Percentiles rank a stretch among this genome's conserved stretches.
These are phyloP conservation scores for Eutrema salsugineum DNA, from an alignment of 441 rosid species.

Conservation along the genomic window DNA sequence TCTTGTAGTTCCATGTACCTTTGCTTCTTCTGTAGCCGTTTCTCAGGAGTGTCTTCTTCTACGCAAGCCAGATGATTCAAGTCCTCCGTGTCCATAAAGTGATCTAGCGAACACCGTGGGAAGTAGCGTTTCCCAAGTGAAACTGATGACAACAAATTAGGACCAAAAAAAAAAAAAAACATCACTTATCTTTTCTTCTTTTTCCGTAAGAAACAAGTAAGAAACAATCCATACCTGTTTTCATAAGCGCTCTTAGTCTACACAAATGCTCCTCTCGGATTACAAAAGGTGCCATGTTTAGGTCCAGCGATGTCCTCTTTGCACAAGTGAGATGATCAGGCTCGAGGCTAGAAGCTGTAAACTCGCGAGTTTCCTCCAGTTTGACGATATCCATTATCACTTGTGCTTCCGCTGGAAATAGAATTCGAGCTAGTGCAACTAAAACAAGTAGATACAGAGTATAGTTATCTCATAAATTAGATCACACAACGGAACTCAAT, in stretches of 20 bases:
- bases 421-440: slow-evolving; percentile 80
- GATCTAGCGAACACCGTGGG: slow-evolving; percentile 77
- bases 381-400: slow-evolving; percentile 66
- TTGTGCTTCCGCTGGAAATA: slow-evolving; percentile 84
- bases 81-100: slow-evolving; percentile 72
- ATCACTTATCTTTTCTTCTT: not conserved
- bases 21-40: slow-evolving; percentile 44
- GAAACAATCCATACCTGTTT: slow-evolving; percentile 49
- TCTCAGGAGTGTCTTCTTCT: slow-evolving; percentile 54
- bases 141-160: slow-evolving; percentile 39
- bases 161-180: not conserved
- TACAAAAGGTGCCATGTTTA: slow-evolving; percentile 61
- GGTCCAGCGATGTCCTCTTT: slow-evolving; percentile 50
- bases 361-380: slow-evolving; percentile 66
- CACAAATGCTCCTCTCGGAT: slow-evolving; percentile 65
- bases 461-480: not conserved
- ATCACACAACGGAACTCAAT: not conserved
- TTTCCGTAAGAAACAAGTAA: not conserved
- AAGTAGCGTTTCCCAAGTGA: slow-evolving; percentile 74
- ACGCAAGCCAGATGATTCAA: slow-evolving; percentile 46
- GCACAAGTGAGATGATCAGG: slow-evolving; percentile 25
- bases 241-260: slow-evolving; percentile 60
- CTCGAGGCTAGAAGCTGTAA: slow-evolving; percentile 42
- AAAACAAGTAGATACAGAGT: slow-evolving; percentile 6
- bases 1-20: slow-evolving; percentile 69